Base-by-base conservation (phyloP, 2,329 filamentous ascomycete genomes). In the Microsporum audouinii region DNA sequence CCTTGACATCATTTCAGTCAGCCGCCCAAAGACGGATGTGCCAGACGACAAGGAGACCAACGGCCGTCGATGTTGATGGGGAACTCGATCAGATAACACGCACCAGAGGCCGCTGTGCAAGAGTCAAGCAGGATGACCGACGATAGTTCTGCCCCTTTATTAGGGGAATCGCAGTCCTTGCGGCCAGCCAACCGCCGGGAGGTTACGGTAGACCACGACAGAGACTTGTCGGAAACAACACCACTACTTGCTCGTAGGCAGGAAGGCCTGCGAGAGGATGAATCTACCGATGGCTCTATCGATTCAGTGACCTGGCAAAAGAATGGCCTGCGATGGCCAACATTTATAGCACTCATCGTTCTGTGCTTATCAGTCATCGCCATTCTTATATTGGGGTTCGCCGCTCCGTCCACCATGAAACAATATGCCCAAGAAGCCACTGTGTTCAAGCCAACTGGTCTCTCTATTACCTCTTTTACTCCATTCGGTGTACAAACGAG, bases 391-490 rank as follows among this genome's bases (percentile, higher is more conserved):
- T 77, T 92, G 61, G 89, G 86, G 14, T 96, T 96, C 75, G 82
- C 95, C 60, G 83, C 88, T 0, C 91, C 92, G 1, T 85, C 87
- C 14, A 84, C 87, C 5, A 84, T 95, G 8, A 85, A 95, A 73
- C 83, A 89, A 70, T 99, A 99, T 73, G 89, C 88, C 57, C 87
- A 92, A 74, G 81, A 91, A 72, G 89, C 91, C 2, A 81, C 87
- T 29, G 84, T 92, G 17, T 83, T 99, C 66, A 84, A 91, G 70
- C 89, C 94, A 1, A 91, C 87, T 4, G 88, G 86, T 66, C 76
- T 99, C 23, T 90, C 91, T 1, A 85, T 99, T 63, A 88, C 94
- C 68, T 89, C 88, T 1, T 88, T 96, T 66, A 96, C 90, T 0
- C 71, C 84, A 5, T 81, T 86, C 62, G 92, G 94, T 10, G 83